These are phyloP conservation scores for Suhomyces bribrorum DNA, from an alignment of 1,139 yeast species.

Conservation along the genomic window DNA sequence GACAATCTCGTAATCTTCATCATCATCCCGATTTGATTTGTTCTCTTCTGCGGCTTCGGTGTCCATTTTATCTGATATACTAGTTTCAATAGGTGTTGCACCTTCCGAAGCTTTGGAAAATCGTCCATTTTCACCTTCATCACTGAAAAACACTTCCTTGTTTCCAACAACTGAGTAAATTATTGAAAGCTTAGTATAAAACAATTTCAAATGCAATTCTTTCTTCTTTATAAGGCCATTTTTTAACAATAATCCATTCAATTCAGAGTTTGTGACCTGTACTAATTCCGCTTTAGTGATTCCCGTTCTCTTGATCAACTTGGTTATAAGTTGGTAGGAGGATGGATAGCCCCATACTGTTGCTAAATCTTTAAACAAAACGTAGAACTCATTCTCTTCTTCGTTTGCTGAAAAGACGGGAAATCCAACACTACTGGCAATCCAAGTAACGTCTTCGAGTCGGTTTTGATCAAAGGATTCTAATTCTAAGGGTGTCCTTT, in stretches of 20 bases:
- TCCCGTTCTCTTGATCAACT: conserved; percentile 26
- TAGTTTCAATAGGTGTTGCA: background rate
- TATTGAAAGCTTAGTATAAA: conserved; percentile 29
- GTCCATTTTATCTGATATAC: background rate
- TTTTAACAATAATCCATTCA: conserved; percentile 28
- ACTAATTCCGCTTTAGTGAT: conserved; percentile 24
- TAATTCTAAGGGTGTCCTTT: conserved; percentile 5
- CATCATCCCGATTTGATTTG: conserved; percentile 1
- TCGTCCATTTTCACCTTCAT: conserved; percentile 2
- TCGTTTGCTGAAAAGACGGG: conserved; percentile 7
- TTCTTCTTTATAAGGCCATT: conserved; percentile 22
- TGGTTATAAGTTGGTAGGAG: conserved; percentile 41
- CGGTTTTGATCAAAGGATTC: conserved; percentile 1
- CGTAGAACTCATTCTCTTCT: conserved; percentile 17
- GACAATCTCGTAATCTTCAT: conserved; percentile 2
- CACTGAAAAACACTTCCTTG: conserved; percentile 21
- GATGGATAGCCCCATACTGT: conserved; percentile 45
- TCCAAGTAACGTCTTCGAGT: conserved; percentile 7
- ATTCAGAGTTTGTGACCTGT: conserved; percentile 18
- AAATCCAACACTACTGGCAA: conserved; percentile 8
- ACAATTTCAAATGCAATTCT: conserved; percentile 25
- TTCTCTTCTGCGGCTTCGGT: background rate
- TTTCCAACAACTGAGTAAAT: conserved; percentile 22
- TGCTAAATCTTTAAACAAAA: conserved; percentile 37
- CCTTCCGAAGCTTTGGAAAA: background rate